Percentiles rank a stretch among this genome's conserved stretches.
Evolutionary conservation across 2,329 filamentous ascomycete genomes (phyloP).

Genomic region (Xylariaceae sp.): DNA sequence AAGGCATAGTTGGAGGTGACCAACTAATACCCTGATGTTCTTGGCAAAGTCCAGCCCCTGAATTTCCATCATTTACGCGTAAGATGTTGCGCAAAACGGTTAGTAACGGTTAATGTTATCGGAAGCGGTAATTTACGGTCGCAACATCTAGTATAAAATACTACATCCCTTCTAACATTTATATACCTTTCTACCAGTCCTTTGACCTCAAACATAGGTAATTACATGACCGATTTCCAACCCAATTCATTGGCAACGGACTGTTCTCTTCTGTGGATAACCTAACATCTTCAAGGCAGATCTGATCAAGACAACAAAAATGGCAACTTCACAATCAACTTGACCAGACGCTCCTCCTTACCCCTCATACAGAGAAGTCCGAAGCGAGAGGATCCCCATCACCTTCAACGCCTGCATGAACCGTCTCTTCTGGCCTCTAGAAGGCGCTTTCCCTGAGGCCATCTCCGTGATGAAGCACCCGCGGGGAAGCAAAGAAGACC

Average conservation of each 20-base stretch:
- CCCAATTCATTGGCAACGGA: not conserved
- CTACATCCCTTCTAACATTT: not conserved
- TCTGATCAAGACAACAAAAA: not conserved
- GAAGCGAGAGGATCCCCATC: not conserved
- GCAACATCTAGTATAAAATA: not conserved
- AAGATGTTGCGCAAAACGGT: not conserved
- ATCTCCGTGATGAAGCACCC: not conserved
- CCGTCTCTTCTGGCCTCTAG: not conserved
- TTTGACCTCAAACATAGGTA: not conserved
- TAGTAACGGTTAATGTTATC: not conserved
- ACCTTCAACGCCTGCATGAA: not conserved
- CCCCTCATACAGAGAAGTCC: not conserved
- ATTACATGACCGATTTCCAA: not conserved
- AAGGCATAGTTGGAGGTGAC: no score
- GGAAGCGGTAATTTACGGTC: not conserved
- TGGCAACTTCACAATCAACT: not conserved
- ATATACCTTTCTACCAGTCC: not conserved
- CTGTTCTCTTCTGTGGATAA: not conserved
- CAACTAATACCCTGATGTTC: no score
- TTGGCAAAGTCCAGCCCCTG: no score
- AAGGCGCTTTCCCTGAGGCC: not conserved
- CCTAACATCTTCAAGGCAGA: not conserved
- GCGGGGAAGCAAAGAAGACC: not conserved
- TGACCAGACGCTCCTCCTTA: not conserved
- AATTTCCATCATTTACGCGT: not conserved